phyloP scores from a whole-genome alignment of 306 rosid species.

The Medicago ruthenica region DNA sequence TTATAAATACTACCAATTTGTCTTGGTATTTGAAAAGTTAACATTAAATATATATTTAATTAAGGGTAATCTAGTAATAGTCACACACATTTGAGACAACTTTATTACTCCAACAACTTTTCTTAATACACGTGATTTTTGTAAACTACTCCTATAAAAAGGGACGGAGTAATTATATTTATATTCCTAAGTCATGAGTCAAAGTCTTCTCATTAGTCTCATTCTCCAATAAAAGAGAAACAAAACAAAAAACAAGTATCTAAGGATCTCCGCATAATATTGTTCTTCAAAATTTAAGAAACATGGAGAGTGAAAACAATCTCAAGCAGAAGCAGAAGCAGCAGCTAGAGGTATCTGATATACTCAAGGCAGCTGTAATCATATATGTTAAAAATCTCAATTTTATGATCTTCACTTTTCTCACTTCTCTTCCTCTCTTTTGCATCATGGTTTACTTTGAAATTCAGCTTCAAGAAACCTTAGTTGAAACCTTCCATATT shows the following conservation, averaged over 20 bases:
- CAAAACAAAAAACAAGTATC: background rate
- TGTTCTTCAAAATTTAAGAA: slow-evolving; percentile 24
- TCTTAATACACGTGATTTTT: no score
- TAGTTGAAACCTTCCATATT: slow-evolving; percentile 39
- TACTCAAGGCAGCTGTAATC: slow-evolving; percentile 46
- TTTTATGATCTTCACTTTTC: slow-evolving; percentile 51
- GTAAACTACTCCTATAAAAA: no score
- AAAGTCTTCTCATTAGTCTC: slow-evolving; percentile 31
- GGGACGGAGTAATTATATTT: no score
- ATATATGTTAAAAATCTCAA: slow-evolving; percentile 46
- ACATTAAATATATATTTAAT: no score
- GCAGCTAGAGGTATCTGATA: slow-evolving; percentile 49
- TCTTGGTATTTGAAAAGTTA: no score
- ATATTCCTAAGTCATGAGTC: slow-evolving; percentile 22
- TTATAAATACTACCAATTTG: no score
- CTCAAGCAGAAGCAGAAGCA: slow-evolving; percentile 32
- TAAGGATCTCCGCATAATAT: background rate
- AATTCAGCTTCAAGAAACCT: slow-evolving; percentile 44
- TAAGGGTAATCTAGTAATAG: no score
- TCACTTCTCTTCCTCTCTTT: slow-evolving; percentile 61
- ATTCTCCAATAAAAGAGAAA: background rate
- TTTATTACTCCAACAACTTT: no score
- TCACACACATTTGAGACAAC: no score
- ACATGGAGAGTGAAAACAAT: slow-evolving; percentile 47
- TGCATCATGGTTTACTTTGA: slow-evolving; percentile 53